Evolutionary conservation across 2,329 filamentous ascomycete species (phyloP), one percentile per base, ranked within the genome.

Genomic region (Leptographium procerum): DNA sequence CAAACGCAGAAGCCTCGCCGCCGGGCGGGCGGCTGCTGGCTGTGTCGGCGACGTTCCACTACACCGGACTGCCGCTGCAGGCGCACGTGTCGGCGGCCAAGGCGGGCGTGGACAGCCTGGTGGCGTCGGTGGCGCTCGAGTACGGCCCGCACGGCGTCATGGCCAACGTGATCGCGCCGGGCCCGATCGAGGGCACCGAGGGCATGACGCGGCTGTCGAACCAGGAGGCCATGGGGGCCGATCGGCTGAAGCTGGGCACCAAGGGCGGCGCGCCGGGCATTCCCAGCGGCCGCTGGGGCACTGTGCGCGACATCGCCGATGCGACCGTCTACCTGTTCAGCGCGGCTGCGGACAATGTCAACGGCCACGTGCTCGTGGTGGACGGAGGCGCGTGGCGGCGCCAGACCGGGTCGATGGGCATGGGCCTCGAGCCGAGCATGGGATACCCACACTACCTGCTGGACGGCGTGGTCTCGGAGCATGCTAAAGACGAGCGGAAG

Each of bases 61-160:
- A 92, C 75, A 87, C 87, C 1, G 91, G 90, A 43, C 83, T 86
- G 71, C 87, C 91, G 0, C 77, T 96, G 64, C 94, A 97, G 71
- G 82, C 88, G 2, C 92, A 97, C 72, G 91, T 92, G n/a, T 80
- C 86, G 2, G 91, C 91, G 1, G 92, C 94, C 59, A 99, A 99
- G 74, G 88, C 92, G 0, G 89, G 87, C 19, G 84, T 99, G 13
- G 92, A 99, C 72, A 86, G 90, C 1, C 81, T 99, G 67, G 86
- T 88, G 60, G 81, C 85, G 57, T 87, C 84, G 6, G 83, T 95
- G 0, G 85, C 90, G 1, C 82, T 99, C 57, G 94, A 99, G 71
- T 94, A 94, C 69, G 92, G 92, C 0, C 94, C 94, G 0, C 81
- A 83, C 50, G 94, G 94, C 16, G 75, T 97, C 34, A 91, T 88